Evolutionary conservation across 768 basidiomycete species (phyloP).

Genomic region (Multifurca ochricompacta): DNA sequence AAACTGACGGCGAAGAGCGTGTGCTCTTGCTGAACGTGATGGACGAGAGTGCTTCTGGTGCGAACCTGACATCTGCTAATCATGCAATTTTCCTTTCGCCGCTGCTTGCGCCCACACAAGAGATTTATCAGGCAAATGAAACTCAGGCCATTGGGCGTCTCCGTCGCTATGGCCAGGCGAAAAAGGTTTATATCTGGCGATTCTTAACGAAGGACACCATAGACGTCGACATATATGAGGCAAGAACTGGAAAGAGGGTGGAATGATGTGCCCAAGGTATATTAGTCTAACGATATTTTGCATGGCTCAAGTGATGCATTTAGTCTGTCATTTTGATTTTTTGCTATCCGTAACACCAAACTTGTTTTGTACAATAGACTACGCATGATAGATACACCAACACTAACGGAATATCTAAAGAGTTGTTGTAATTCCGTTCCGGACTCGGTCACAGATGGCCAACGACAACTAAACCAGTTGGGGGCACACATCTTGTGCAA

Average conservation of each 20-base stretch:
- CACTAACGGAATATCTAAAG: not conserved
- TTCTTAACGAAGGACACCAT: conserved; percentile 85
- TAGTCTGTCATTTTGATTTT: not conserved
- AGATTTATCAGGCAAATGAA: conserved; percentile 79
- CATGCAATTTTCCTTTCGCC: conserved; percentile 95
- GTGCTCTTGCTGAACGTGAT: conserved; percentile 86
- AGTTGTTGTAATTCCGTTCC: not conserved
- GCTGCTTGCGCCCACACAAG: conserved; percentile 70
- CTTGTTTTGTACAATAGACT: not conserved
- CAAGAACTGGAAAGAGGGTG: conserved; percentile 31
- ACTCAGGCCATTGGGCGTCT: conserved; percentile 80
- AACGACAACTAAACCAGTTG: too few species aligned
- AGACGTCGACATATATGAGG: conserved; percentile 74
- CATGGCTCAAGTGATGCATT: not conserved
- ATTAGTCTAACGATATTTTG: not conserved
- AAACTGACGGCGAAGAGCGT: conserved; percentile 65
- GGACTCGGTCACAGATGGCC: not conserved
- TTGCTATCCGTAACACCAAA: not conserved
- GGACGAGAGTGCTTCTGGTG: conserved; percentile 92
- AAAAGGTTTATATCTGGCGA: conserved; percentile 73
- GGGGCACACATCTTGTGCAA: too few species aligned
- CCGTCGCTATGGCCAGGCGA: conserved; percentile 76
- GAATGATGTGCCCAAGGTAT: not conserved
- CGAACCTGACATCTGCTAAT: conserved; percentile 88
- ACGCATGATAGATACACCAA: not conserved